These are phyloP conservation scores for Mycosarcoma mackinlayi DNA, from an alignment of 1,284 basidiomycete species.

Conservation along the genomic window DNA sequence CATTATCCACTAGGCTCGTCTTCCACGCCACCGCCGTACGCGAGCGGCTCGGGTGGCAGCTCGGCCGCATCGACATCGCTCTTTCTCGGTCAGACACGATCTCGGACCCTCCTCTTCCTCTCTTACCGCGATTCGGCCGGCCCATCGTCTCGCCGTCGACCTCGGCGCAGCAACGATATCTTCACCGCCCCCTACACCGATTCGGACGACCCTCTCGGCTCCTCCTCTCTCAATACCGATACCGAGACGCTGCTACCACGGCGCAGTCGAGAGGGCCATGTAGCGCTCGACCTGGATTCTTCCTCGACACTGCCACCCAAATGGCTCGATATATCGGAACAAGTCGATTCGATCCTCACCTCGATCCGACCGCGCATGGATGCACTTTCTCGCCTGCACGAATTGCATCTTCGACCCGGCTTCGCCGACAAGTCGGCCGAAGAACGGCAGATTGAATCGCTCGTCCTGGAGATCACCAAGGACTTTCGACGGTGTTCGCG, in stretches of 20 bases:
- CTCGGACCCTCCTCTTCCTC: conserved; percentile 90
- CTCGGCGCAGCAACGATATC: conserved; percentile 7
- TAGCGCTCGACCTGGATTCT: conserved; percentile 8
- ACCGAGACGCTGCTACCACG: conserved; percentile 18
- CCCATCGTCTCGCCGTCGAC: conserved; percentile 13
- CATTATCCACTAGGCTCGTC: conserved; percentile 23
- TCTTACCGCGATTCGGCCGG: conserved; percentile 85
- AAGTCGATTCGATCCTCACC: conserved; percentile 54
- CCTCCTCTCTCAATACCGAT: conserved; percentile 16
- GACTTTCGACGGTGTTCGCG: conserved; percentile 59
- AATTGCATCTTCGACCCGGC: conserved; percentile 93
- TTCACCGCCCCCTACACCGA: conserved; percentile 60
- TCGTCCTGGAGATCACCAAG: conserved; percentile 85
- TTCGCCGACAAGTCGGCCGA: conserved; percentile 93
- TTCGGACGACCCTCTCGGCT: conserved; percentile 31
- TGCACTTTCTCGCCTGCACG: conserved; percentile 91
- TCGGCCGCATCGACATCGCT: background rate
- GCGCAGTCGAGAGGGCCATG: conserved; percentile 25
- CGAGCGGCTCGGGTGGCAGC: background rate
- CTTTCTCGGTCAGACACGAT: conserved; percentile 74
- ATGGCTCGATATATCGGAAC: conserved; percentile 65
- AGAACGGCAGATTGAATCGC: conserved; percentile 89
- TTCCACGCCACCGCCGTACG: conserved; percentile 31
- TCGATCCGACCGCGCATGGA: conserved; percentile 55
- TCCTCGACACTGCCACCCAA: conserved; percentile 57